phyloP scores from a whole-genome alignment of 177 flowering plant genomes.

The Vitis hybrid region DNA sequence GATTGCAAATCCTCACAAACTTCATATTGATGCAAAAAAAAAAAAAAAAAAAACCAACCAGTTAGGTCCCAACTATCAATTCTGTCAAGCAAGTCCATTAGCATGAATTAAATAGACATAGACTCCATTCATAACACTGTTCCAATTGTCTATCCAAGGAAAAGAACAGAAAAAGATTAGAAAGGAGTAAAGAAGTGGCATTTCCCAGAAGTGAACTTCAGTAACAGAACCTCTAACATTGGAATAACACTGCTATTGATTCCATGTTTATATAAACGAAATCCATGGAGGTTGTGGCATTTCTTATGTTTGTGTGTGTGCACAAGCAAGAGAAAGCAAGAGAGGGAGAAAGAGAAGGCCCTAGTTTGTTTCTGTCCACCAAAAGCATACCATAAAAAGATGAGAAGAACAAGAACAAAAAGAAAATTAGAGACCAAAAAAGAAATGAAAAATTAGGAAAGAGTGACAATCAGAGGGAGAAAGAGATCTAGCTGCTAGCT shows the following conservation, averaged over 20 bases:
- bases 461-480: too few species aligned
- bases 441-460: too few species aligned
- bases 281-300: neutral
- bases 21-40: too few species aligned
- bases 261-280: neutral
- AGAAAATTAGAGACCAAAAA: too few species aligned
- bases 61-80: too few species aligned
- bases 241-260: neutral
- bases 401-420: neutral
- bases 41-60: too few species aligned
- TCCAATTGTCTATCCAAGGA: neutral
- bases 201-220: neutral
- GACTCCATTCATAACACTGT: too few species aligned
- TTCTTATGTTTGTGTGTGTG: neutral
- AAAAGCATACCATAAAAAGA: neutral
- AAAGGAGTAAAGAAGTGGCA: neutral
- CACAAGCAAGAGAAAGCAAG: neutral
- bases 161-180: neutral
- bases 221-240: neutral
- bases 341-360: neutral
- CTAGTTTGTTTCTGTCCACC: too few species aligned
- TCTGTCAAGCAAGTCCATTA: too few species aligned
- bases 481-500: too few species aligned
- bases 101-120: too few species aligned
- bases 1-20: too few species aligned